phyloP scores from a whole-genome alignment of 495 filamentous ascomycete genomes.

The Parachaetomium inaequale region DNA sequence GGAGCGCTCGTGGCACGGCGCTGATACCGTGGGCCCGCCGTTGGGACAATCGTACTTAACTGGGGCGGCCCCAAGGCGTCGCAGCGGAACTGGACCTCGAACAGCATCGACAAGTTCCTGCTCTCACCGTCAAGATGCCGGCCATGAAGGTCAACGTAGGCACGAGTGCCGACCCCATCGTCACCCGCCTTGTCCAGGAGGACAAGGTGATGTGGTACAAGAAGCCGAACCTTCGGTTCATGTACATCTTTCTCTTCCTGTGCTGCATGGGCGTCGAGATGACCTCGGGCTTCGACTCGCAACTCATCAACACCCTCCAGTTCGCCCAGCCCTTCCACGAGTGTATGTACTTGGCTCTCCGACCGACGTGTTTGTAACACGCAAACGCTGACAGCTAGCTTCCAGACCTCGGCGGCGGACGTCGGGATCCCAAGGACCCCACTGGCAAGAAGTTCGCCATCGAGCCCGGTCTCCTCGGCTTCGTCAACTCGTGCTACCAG shows the following conservation, averaged over 20 bases:
- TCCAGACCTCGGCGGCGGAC: too few species aligned
- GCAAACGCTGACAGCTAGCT: not conserved
- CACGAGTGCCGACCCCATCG: constrained; percentile 44
- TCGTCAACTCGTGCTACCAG: constrained; percentile 37
- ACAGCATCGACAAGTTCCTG: too few species aligned
- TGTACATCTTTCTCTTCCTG: constrained; percentile 61
- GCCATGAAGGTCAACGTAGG: too few species aligned
- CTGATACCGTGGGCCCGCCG: too few species aligned
- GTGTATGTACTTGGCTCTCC: constrained; percentile 48
- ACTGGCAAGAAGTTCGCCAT: too few species aligned
- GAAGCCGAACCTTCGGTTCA: constrained; percentile 56
- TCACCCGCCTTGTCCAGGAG: constrained; percentile 47
- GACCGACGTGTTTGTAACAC: not conserved
- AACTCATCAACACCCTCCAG: constrained; percentile 68
- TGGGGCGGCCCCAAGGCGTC: too few species aligned
- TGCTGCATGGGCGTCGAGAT: constrained; percentile 68
- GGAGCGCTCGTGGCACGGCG: too few species aligned
- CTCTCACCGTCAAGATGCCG: too few species aligned
- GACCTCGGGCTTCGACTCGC: constrained; percentile 68
- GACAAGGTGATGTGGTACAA: constrained; percentile 55
- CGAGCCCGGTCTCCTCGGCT: constrained; percentile 8
- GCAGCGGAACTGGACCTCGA: too few species aligned
- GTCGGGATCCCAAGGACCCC: too few species aligned
- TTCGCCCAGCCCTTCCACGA: constrained; percentile 52
- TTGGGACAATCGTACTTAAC: too few species aligned